Conservation (phyloP, 495 filamentous ascomycete genomes). For the Lepidopterella palustris region DNA sequence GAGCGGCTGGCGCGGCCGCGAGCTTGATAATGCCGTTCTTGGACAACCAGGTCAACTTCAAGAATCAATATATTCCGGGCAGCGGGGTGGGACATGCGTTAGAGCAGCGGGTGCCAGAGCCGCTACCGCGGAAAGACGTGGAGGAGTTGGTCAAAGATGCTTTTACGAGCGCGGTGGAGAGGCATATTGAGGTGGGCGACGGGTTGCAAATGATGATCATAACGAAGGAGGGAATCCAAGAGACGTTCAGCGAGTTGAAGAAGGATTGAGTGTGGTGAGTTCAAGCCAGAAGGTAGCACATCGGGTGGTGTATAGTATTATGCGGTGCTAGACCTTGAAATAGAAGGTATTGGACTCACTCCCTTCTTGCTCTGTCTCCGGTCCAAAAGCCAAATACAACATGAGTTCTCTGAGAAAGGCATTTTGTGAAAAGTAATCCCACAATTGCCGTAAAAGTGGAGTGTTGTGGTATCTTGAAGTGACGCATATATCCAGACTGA, state of each 20-base stretch:
- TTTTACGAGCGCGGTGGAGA: slow-evolving; percentile 94
- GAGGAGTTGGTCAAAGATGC: slow-evolving; percentile 90
- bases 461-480: too few species aligned
- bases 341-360: neutral
- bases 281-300: neutral
- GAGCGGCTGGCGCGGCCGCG: slow-evolving; percentile 88
- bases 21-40: slow-evolving; percentile 98
- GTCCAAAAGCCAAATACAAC: too few species aligned
- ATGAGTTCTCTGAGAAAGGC: too few species aligned
- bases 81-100: slow-evolving; percentile 78
- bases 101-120: slow-evolving; percentile 57
- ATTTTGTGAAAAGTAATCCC: too few species aligned
- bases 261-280: slow-evolving; percentile 60
- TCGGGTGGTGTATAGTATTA: slow-evolving; percentile 1
- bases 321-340: neutral
- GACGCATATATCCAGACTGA: too few species aligned
- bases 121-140: slow-evolving; percentile 63
- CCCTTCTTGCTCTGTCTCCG: too few species aligned
- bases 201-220: slow-evolving; percentile 92
- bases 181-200: slow-evolving; percentile 98
- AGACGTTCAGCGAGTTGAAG: slow-evolving; percentile 78
- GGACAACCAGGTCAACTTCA: slow-evolving; percentile 99
- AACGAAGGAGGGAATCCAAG: slow-evolving; percentile 80
- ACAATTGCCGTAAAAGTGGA: too few species aligned
- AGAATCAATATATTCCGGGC: slow-evolving; percentile 94